Evolutionary conservation across 2,329 filamentous ascomycete species (phyloP).

Genomic region (Pyrenophora seminiperda): DNA sequence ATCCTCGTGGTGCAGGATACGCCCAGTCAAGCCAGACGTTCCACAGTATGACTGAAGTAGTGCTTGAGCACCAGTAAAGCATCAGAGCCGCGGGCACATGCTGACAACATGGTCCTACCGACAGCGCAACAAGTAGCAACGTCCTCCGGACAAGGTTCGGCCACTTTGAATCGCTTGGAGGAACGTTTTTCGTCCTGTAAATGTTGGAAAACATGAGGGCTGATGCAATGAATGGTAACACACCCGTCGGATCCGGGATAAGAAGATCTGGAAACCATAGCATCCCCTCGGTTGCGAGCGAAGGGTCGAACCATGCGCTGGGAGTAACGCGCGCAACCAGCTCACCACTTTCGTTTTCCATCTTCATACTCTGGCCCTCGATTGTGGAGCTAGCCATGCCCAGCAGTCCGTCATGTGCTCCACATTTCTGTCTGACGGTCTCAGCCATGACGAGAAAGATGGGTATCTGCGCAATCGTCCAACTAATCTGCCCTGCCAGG

Average conservation of each 20-base stretch:
- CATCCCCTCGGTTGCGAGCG: constrained; percentile 61
- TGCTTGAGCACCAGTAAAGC: constrained; percentile 49
- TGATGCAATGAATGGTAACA: constrained; percentile 57
- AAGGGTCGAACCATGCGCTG: constrained; percentile 52
- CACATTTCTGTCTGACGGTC: constrained; percentile 44
- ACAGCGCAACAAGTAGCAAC: constrained; percentile 35
- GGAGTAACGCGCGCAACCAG: constrained; percentile 5
- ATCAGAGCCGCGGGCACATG: constrained; percentile 49
- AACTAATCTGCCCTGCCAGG: constrained; percentile 30
- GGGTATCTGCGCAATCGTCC: constrained; percentile 42
- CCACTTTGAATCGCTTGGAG: constrained; percentile 19
- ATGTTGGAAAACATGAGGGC: constrained; percentile 58
- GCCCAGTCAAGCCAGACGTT: constrained; percentile 41
- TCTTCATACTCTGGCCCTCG: constrained; percentile 7
- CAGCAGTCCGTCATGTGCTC: constrained; percentile 37
- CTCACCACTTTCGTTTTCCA: constrained; percentile 12
- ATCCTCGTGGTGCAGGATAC: constrained; percentile 33
- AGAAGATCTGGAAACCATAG: constrained; percentile 66
- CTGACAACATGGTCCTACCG: constrained; percentile 42
- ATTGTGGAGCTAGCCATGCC: constrained; percentile 26
- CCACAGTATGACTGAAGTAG: constrained; percentile 41
- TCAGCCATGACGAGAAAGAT: constrained; percentile 48
- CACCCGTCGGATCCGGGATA: constrained; percentile 56
- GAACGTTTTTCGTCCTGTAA: constrained; percentile 31
- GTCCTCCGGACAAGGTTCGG: constrained; percentile 29